A percentile compares a stretch with the other conserved stretches of the same genome.
phyloP scores from a whole-genome alignment of 495 filamentous ascomycete genomes.

The Xylaria flabelliformis region DNA sequence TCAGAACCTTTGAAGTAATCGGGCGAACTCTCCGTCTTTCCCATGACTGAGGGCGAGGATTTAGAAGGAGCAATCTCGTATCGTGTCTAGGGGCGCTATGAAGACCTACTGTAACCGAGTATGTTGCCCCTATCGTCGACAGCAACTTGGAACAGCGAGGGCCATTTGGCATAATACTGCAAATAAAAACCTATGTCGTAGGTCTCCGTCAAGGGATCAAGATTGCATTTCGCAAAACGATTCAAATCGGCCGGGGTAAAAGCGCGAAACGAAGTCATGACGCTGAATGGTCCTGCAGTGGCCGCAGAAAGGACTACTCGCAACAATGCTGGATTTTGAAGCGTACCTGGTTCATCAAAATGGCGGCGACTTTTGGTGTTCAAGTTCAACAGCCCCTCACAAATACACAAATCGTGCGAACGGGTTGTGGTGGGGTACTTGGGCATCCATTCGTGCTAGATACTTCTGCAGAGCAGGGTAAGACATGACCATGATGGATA shows the following conservation, averaged over 20 bases:
- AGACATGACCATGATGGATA: neutral
- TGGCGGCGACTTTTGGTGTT: neutral
- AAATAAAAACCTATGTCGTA: constrained; percentile 96
- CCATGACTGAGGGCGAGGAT: constrained; percentile 76
- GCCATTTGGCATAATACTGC: constrained; percentile 94
- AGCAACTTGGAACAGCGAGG: constrained; percentile 85
- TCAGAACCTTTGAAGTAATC: constrained; percentile 70
- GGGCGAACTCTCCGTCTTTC: constrained; percentile 91
- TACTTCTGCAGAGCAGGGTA: neutral
- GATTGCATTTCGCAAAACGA: constrained; percentile 81
- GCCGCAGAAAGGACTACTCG: neutral
- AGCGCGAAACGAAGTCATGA: constrained; percentile 55
- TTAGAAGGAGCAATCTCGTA: neutral
- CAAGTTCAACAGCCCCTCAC: neutral
- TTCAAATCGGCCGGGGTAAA: constrained; percentile 55
- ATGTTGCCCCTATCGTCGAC: constrained; percentile 82
- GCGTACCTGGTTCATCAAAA: neutral
- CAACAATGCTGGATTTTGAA: neutral
- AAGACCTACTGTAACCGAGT: constrained; percentile 85
- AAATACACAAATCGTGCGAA: neutral
- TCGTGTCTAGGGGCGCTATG: constrained; percentile 1
- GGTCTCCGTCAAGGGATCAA: constrained; percentile 94
- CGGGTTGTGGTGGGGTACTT: neutral
- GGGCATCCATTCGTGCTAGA: neutral
- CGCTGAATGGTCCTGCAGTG: neutral